A percentile compares a stretch with the other conserved stretches of the same genome.
Evolutionary conservation across 257 asterid species (phyloP).

Genomic region (Paulownia fortunei): DNA sequence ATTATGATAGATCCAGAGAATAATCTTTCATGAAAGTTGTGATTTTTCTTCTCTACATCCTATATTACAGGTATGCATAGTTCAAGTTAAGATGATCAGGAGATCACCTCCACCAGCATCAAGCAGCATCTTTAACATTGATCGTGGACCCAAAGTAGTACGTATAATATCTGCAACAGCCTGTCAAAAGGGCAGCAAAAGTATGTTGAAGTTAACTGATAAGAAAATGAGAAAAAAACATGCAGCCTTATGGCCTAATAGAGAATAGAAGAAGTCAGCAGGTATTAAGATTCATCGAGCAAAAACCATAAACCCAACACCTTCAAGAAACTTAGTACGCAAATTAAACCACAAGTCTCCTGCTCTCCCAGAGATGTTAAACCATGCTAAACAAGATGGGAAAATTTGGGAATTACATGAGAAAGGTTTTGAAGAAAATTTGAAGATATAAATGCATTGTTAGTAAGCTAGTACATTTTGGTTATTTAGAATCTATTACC

Average conservation of each 20-base stretch:
- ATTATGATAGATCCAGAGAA: conserved; percentile 5
- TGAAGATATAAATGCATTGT: background rate
- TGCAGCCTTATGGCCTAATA: background rate
- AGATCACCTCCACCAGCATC: conserved; percentile 80
- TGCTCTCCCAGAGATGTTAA: background rate
- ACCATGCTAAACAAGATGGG: background rate
- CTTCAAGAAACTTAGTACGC: background rate
- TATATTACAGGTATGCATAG: background rate
- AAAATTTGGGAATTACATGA: background rate
- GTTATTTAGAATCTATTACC: background rate
- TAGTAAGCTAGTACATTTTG: background rate
- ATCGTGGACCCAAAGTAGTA: conserved; percentile 91
- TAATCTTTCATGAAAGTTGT: background rate
- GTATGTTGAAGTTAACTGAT: background rate
- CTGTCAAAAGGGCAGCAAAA: conserved; percentile 46
- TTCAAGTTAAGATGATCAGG: conserved; percentile 25
- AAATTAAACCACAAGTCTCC: background rate
- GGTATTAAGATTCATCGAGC: background rate
- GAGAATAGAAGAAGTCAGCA: background rate
- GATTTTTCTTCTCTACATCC: conserved; percentile 6
- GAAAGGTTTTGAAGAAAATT: background rate
- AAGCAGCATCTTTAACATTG: conserved; percentile 94
- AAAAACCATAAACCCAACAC: background rate
- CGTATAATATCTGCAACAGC: conserved; percentile 96
- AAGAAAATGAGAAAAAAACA: background rate